Evolutionary conservation across 73 alveolate genomes (phyloP).

Genomic region (Durusdinium trenchii): DNA sequence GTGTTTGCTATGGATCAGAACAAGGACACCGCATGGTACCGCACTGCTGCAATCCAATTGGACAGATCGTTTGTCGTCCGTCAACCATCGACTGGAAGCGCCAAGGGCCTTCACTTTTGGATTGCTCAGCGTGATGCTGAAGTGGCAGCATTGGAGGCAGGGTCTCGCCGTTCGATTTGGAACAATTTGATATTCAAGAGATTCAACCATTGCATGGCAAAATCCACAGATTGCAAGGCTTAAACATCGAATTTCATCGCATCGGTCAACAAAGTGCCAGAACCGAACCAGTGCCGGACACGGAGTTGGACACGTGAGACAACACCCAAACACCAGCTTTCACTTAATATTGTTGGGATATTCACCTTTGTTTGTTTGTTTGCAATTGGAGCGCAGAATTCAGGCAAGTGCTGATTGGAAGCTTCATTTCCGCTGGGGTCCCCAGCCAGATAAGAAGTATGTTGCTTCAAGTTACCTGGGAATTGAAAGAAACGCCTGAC

Average conservation of each 20-base stretch:
- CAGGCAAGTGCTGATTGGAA: constrained; percentile 54
- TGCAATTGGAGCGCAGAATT: too few relatives aligned
- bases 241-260: too few relatives aligned
- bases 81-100: background rate
- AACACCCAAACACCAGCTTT: too few relatives aligned
- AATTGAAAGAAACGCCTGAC: background rate
- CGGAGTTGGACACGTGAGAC: too few relatives aligned
- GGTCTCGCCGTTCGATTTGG: too few relatives aligned
- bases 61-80: background rate
- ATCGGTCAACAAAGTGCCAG: too few relatives aligned
- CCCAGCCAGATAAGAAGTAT: background rate
- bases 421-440: constrained; percentile 16
- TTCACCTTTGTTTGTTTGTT: too few relatives aligned
- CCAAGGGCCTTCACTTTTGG: constrained; percentile 79
- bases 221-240: too few relatives aligned
- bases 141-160: constrained; percentile 57
- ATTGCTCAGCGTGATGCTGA: constrained; percentile 64
- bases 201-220: background rate
- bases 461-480: background rate
- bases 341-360: too few relatives aligned
- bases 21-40: too few relatives aligned
- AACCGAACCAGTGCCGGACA: too few relatives aligned
- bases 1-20: too few relatives aligned
- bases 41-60: background rate
- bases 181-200: background rate